Evolutionary conservation across 345 rosid genomes (phyloP), one percentile per base, ranked within the genome.

Genomic region (Leavenworthia alabamica): DNA sequence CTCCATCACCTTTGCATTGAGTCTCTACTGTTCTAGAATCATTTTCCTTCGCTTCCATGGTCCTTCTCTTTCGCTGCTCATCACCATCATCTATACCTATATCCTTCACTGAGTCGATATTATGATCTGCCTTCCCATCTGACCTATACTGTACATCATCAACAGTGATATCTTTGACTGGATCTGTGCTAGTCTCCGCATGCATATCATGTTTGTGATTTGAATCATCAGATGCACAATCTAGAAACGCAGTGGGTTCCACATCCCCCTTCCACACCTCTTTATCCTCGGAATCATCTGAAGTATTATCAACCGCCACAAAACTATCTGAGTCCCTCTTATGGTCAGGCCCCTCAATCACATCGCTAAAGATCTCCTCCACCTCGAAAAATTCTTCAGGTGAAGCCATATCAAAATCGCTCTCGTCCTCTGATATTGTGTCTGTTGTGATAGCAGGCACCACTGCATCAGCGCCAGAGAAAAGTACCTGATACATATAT

Each of bases 371-470:
- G 35, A 93, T 86, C 80, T 93, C 96, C 78, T 93, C 96, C 46
- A 84, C 99, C 85, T 93, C 99, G 72, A 80, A 93, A 78, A 89
- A 89, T 47, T 93, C 99, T 67, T 93, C 99, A 13, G 97, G 96
- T 43, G 99, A 83, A 75, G 83, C 74, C 68, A 70, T 63, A 44
- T 81, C 99, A 1, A 64, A 37, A 46, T 89, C 97, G 41, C 63
- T 79, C 39, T 72, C 84, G 66, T 87, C 95, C 51, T 87, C 99
- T 40, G 58, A 39, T 49, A 64, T 43, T n/a, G 78, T 39, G 24
- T 72, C 75, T 72, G 81, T 71, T 64, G 83, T 71, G 71, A 82
- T 73, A 73, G 69, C 37, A 73, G 95, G 80, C 61, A 85, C 74
- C 67, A 72, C 73, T 56, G 86, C 79, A 81, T 83, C 86, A 64